phyloP scores from a whole-genome alignment of 352 stramenopile species.

The Pythium rishiriense region DNA sequence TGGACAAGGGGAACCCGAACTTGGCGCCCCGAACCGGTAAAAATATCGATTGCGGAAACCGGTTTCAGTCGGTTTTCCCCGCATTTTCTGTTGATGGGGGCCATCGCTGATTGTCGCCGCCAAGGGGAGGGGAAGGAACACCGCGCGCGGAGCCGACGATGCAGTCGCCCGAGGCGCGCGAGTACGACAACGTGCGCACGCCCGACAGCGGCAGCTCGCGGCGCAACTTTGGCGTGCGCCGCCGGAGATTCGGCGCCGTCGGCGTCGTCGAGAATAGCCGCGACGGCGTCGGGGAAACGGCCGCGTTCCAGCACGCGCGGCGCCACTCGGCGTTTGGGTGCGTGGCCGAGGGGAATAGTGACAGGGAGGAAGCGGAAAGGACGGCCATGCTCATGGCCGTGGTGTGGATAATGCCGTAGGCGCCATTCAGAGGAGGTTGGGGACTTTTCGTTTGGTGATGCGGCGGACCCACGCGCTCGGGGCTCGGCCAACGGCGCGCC shows the following conservation, averaged over 20 bases:
- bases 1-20: neutral
- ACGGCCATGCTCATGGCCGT: too few relatives aligned
- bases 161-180: constrained; percentile 16
- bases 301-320: constrained; percentile 12
- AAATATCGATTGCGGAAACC: neutral
- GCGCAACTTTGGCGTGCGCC: constrained; percentile 23
- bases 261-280: constrained; percentile 18
- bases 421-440: neutral
- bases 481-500: too few relatives aligned
- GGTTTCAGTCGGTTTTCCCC: constrained; percentile 4
- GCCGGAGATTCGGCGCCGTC: constrained; percentile 14
- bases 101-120: neutral
- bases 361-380: too few relatives aligned
- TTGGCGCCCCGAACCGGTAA: constrained; percentile 24
- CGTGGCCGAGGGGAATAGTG: too few relatives aligned
- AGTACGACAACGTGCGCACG: constrained; percentile 26
- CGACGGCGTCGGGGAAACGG: constrained; percentile 16
- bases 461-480: neutral
- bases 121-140: too few relatives aligned
- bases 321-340: neutral
- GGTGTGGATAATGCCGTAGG: too few relatives aligned
- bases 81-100: constrained; percentile 18
- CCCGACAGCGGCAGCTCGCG: constrained; percentile 13
- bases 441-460: constrained; percentile 6
- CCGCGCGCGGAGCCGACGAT: neutral